Base-by-base conservation (phyloP, 2,329 filamentous ascomycete species). In the Alternaria infectoria region DNA sequence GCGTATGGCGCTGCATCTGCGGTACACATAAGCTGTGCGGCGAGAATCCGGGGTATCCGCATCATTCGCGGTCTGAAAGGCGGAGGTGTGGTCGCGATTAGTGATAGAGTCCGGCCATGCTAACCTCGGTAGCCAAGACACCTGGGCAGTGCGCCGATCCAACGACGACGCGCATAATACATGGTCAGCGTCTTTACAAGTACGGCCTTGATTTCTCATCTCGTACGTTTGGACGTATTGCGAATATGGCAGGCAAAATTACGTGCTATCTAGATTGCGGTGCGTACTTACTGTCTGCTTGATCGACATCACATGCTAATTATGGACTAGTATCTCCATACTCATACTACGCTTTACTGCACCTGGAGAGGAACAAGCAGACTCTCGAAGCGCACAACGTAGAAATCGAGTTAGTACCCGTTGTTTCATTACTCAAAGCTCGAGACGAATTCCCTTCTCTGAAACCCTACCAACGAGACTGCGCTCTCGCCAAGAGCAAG, bases 261-360 rank as follows among this genome's bases (percentile, higher is more conserved):
- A 88, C 90, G 65, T 86, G 85, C 62, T 92, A 91, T 73, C 66
- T 92, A 59, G 90, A 92, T 78, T 86, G 89, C 73, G 86, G 90
- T 91, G 80, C 64, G 83, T 71, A n/a, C 17, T 40, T 6, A 19
- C n/a, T 57, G 4, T 57, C 12, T 10, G 10, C 25, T n/a, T 40
- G n/a, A 13, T 28, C 11, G 3, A 36, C 11, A 8, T 59, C 50
- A 46, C 19, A 60, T 60, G 59, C 66, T 71, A 26, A 74, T 50
- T 13, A 23, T 25, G 43, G 19, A 47, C 46, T 71, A 93, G 91
- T 89, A 58, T 93, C 91, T 5, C 84, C 83, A 8, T 87, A 86
- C 66, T 85, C 83, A 25, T 86, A 82, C 72, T 83, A 82, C 68
- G 83, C 84, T 11, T 78, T 91, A 54, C 74, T 83, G 0, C 86